phyloP scores from a whole-genome alignment of 1,284 basidiomycete species.

The Ganoderma resinaceum region DNA sequence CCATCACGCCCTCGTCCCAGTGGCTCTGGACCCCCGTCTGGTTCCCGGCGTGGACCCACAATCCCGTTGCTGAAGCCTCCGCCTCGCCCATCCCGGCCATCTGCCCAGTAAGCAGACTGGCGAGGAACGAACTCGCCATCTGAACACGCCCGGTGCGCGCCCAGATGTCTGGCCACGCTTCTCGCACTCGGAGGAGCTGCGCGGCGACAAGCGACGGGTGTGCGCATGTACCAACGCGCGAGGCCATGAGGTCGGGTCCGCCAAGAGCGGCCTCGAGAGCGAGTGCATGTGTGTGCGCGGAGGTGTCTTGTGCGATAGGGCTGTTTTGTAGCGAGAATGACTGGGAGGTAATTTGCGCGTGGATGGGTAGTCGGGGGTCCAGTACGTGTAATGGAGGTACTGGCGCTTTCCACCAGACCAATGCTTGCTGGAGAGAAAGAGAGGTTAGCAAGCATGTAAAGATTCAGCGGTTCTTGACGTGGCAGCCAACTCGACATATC shows the following conservation, averaged over 20 bases:
- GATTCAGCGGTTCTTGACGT: not conserved
- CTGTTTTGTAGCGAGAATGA: conserved; percentile 79
- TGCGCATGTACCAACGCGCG: conserved; percentile 73
- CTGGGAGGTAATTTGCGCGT: conserved; percentile 70
- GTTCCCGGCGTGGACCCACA: conserved; percentile 64
- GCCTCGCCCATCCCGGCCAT: conserved; percentile 77
- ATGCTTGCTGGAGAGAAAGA: conserved; percentile 59
- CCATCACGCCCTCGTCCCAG: conserved; percentile 81
- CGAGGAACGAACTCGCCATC: conserved; percentile 75
- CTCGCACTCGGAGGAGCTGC: conserved; percentile 73
- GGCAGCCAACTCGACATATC: no score
- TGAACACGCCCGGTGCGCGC: conserved; percentile 71
- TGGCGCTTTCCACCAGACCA: conserved; percentile 84
- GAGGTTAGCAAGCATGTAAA: conserved; percentile 6
- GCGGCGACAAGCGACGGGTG: conserved; percentile 73
- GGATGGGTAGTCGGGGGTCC: conserved; percentile 68
- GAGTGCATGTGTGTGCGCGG: conserved; percentile 76
- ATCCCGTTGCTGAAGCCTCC: conserved; percentile 77
- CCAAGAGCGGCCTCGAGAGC: conserved; percentile 76
- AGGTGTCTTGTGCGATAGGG: conserved; percentile 78
- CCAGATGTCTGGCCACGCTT: conserved; percentile 80
- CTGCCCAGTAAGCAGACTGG: conserved; percentile 72
- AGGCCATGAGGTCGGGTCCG: conserved; percentile 77
- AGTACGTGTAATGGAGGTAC: conserved; percentile 70
- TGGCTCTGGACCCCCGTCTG: conserved; percentile 51